Conservation (phyloP, 352 stramenopile genomes). For the Phytophthora agathidicida region DNA sequence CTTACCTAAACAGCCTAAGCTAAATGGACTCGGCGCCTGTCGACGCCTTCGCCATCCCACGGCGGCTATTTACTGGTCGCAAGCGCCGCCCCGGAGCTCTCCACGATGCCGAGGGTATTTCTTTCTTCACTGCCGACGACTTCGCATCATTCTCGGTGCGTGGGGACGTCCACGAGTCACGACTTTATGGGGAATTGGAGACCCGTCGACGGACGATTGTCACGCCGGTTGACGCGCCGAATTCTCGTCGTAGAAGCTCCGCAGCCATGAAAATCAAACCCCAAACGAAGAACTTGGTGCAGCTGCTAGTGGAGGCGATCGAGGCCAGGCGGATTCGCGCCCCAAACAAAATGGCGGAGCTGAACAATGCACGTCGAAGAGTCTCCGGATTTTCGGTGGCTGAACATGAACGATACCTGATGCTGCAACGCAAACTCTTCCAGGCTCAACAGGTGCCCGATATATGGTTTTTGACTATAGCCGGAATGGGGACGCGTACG, state of each 20-base stretch:
- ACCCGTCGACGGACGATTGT: slow-evolving; percentile 27
- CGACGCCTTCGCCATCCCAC: slow-evolving; percentile 55
- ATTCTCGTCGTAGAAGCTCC: not conserved
- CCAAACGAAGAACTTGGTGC: slow-evolving; percentile 38
- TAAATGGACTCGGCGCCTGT: slow-evolving; percentile 8
- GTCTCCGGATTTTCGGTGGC: slow-evolving; percentile 53
- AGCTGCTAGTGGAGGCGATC: slow-evolving; percentile 40
- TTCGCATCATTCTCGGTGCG: slow-evolving; percentile 45
- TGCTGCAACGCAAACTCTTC: slow-evolving; percentile 48
- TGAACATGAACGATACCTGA: slow-evolving; percentile 60
- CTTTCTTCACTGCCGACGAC: slow-evolving; percentile 46
- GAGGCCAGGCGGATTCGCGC: slow-evolving; percentile 5
- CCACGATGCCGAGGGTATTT: not conserved
- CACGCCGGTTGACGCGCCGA: slow-evolving; percentile 2
- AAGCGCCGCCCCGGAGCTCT: slow-evolving; percentile 37
- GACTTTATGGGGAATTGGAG: slow-evolving; percentile 38
- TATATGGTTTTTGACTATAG: slow-evolving; percentile 27
- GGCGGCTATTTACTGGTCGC: slow-evolving; percentile 42
- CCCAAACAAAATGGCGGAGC: slow-evolving; percentile 18
- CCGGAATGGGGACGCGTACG: not conserved
- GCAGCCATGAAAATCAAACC: not conserved
- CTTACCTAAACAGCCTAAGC: too few species aligned
- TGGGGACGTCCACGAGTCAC: slow-evolving; percentile 27
- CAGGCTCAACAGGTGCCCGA: slow-evolving; percentile 48
- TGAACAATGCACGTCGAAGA: slow-evolving; percentile 48